phyloP scores from a whole-genome alignment of 2,329 filamentous ascomycete species.

The Diaporthe sp. region DNA sequence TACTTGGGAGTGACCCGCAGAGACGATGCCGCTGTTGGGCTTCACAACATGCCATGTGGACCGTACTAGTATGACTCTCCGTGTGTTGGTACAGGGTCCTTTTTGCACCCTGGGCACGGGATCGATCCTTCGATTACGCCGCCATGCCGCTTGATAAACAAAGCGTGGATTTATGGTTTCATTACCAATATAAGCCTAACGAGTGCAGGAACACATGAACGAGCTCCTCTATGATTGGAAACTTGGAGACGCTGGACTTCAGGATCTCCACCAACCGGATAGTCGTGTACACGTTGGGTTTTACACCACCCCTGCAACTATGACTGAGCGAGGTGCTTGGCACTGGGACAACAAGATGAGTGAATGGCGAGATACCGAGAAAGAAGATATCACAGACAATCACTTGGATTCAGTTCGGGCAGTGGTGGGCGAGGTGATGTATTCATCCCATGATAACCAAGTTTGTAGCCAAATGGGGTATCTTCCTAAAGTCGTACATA shows the following conservation, averaged over 20 bases:
- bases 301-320: too few species aligned
- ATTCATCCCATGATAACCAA: conserved; percentile 4
- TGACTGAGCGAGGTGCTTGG: too few species aligned
- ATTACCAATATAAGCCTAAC: rapidly evolving
- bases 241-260: not conserved
- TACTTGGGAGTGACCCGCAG: too few species aligned
- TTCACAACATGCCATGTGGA: not conserved
- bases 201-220: not conserved
- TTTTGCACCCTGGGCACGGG: not conserved
- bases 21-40: too few species aligned
- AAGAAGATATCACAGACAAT: too few species aligned
- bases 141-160: not conserved
- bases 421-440: not conserved
- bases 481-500: conserved; percentile 3
- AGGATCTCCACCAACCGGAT: too few species aligned
- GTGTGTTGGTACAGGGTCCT: not conserved
- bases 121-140: not conserved
- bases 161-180: too few species aligned
- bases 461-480: not conserved
- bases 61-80: not conserved
- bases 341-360: not conserved
- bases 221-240: not conserved
- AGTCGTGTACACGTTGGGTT: too few species aligned
- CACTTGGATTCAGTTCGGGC: not conserved
- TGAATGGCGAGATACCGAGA: not conserved